Base-by-base conservation (phyloP, 2,329 filamentous ascomycete genomes). In the Ceratocystis ficicola region DNA sequence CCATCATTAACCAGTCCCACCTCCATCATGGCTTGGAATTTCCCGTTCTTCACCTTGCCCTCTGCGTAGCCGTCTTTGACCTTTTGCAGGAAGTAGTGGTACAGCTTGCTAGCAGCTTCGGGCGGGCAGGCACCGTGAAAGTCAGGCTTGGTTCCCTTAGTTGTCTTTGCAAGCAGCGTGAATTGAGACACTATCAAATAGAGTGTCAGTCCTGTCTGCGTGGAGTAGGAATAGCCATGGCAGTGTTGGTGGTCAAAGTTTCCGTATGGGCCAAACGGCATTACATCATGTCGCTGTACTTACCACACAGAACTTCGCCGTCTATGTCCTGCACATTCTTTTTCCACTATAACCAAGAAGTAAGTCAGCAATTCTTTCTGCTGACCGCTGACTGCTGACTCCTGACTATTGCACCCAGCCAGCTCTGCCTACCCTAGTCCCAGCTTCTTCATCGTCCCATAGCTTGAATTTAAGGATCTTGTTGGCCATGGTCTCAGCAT, bases 11-110 rank as follows among this genome's bases (percentile, higher is more conserved):
- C 86, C 36, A 96, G 77, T 62, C 89, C 88, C 67, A 99, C 93
- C 73, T 97, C 88, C 94, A 99, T 99, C 92, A 95, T 96, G 62
- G 94, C 94, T 73, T 96, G 93, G 75, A 99, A 99, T 36, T 93
- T 85, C n/a, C 95, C 94, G 73, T 99, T 87, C 74, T 96, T 91
- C 67, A 99, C 92, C 69, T 81, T 86, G 7, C 90, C 88, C 5
- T 82, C 75, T 4, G 78, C 75, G 74, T 97, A 95, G 2, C 85
- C 80, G 65, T 86, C 80, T 71, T 86, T 82, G 52, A 97, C 85
- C 71, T 88, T 89, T 63, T 83, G 77, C 70, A 92, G 84, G 77
- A 99, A 97, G 73, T 87, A 81, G 65, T 92, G 84, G 73, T 97
- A 99, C 5, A 97, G 80, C 68, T 82, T 82, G 71, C 85, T 89